Evolutionary conservation across 140 eudicot species (phyloP), one percentile per base, ranked within the genome.

Genomic region (Senecio squalidus): DNA sequence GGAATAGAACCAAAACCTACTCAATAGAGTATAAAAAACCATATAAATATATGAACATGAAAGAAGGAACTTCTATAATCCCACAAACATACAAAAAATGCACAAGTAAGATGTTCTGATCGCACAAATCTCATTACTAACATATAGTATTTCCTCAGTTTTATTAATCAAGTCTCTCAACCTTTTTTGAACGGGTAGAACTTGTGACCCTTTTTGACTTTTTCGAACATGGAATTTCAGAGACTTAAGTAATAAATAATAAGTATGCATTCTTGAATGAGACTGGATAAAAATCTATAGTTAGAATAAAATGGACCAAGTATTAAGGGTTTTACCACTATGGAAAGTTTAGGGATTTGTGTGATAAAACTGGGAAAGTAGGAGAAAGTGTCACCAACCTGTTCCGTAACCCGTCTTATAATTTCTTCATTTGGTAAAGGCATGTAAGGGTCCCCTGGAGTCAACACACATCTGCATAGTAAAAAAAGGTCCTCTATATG

Each of bases 401-500:
- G 98, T 71, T 91, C 71, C 28, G 85, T 52, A 55, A 91, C 96
- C 43, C 96, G 78, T 26, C 71, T 77, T 66, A 91, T 75, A 29
- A 91, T 91, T 75, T 91, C 98, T 31, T 84, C 98, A 74, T 91
- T 91, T 77, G 81, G 84, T 70, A 91, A 75, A 62, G 94, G 96
- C 98, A 91, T 91, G 78, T 91, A 91, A 14, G 98, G 98, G 63
- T 91, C 94, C 33, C 98, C 98, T 55, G 98, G 98, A 21, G 98
- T 91, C 60, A 91, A 80, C 61, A 91, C 96, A 67, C 98, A 91
- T 76, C 98, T 91, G 81, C 15, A 63, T 31, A 18, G 62, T 50
- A 68, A 62, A 36, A 56, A 23, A 60, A 11, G 38, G 25, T 30
- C 40, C 9, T n/a, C n/a, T n/a, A n/a, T 24, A 16, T 56, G 55